Percentiles rank a stretch among this genome's conserved stretches.
Evolutionary conservation across 345 rosid genomes (phyloP).

Genomic region (Eucalyptus cladocalyx): DNA sequence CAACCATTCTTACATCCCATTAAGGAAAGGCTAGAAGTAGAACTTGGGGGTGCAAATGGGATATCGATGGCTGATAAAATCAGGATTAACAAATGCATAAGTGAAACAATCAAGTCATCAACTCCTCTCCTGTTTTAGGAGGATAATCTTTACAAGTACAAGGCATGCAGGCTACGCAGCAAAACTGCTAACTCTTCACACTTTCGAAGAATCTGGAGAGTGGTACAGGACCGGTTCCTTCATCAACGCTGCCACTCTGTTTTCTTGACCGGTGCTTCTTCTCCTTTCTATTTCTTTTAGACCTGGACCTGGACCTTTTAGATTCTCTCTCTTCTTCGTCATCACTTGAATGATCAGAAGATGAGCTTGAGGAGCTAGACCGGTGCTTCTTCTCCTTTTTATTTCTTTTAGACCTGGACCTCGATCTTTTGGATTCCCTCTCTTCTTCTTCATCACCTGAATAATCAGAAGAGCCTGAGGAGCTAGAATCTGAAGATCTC

Average conservation of each 20-base stretch:
- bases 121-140: not conserved
- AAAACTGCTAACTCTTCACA: slow-evolving; percentile 33
- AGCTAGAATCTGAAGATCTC: slow-evolving; percentile 43
- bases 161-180: not conserved
- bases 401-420: slow-evolving; percentile 60
- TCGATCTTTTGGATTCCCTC: slow-evolving; percentile 59
- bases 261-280: slow-evolving; percentile 67
- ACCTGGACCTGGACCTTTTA: slow-evolving; percentile 74
- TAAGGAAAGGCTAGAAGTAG: not conserved
- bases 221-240: slow-evolving; percentile 70
- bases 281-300: slow-evolving; percentile 51
- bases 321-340: slow-evolving; percentile 69
- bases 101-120: not conserved
- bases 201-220: slow-evolving; percentile 86
- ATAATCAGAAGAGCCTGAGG: slow-evolving; percentile 54
- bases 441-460: slow-evolving; percentile 69
- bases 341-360: slow-evolving; percentile 65
- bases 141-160: not conserved
- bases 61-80: not conserved
- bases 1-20: not conserved
- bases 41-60: not conserved
- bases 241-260: slow-evolving; percentile 27
- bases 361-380: slow-evolving; percentile 32
- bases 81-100: not conserved
- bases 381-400: slow-evolving; percentile 68